Percentiles rank a stretch among this genome's conserved stretches.
phyloP scores from a whole-genome alignment of 176 grass and related monocot genomes.

The Ensete glaucum region DNA sequence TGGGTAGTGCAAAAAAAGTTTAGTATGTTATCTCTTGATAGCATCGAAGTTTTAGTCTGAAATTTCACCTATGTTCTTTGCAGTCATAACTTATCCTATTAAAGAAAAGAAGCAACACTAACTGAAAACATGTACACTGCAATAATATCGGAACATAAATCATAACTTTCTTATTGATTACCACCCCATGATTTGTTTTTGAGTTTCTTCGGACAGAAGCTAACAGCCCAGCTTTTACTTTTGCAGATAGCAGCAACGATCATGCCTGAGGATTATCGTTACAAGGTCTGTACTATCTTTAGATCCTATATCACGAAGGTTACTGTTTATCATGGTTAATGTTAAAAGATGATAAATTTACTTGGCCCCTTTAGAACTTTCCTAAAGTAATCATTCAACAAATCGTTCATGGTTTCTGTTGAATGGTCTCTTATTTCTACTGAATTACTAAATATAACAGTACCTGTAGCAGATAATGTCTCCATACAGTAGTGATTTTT shows the following conservation, averaged over 20 bases:
- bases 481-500: no score
- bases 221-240: conserved; percentile 23
- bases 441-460: no score
- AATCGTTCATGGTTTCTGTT: background rate
- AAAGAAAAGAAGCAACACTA: background rate
- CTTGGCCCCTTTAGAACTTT: background rate
- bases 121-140: background rate
- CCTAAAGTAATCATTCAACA: background rate
- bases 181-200: background rate
- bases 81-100: background rate
- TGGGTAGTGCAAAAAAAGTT: background rate
- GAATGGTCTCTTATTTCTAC: no score
- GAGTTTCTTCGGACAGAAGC: background rate
- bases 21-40: background rate
- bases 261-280: conserved; percentile 75
- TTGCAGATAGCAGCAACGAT: conserved; percentile 80
- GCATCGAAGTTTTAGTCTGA: background rate
- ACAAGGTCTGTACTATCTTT: conserved; percentile 57
- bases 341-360: conserved; percentile 4
- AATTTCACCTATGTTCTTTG: background rate
- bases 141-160: background rate
- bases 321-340: background rate
- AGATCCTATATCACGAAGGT: background rate
- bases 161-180: background rate
- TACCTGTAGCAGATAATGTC: no score